Percentiles rank a stretch among this genome's conserved stretches.
These are phyloP conservation scores for Hibiscus syriacus DNA, from an alignment of 345 rosid species.

Conservation along the genomic window DNA sequence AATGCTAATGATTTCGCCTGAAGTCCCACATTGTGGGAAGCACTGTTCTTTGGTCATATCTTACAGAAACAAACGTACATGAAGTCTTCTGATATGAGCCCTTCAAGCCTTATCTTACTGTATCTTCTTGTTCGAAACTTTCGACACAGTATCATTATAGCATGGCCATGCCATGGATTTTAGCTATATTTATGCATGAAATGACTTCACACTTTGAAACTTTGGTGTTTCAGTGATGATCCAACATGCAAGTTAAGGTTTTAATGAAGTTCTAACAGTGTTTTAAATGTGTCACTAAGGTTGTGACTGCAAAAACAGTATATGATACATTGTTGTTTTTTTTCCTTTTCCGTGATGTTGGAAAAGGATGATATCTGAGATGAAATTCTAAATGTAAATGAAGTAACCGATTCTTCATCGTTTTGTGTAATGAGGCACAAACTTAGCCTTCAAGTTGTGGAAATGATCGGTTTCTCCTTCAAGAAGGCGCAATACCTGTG, in stretches of 20 bases:
- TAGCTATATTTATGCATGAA: background rate
- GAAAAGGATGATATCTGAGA: background rate
- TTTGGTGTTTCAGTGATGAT: background rate
- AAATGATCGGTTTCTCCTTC: slow-evolving; percentile 36
- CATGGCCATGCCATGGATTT: background rate
- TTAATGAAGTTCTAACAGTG: background rate
- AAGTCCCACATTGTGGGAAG: slow-evolving; percentile 1
- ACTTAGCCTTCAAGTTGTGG: slow-evolving; percentile 16
- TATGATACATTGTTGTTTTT: background rate
- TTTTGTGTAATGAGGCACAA: slow-evolving; percentile 12
- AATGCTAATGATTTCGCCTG: background rate
- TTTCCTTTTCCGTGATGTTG: background rate
- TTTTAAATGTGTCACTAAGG: background rate
- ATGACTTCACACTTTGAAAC: background rate
- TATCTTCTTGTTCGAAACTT: background rate
- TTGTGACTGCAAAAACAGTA: background rate
- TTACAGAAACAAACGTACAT: background rate
- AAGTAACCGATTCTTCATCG: background rate
- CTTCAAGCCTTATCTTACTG: background rate
- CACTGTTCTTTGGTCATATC: slow-evolving; percentile 3
- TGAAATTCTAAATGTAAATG: slow-evolving; percentile 1
- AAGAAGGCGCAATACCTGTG: slow-evolving; percentile 47
- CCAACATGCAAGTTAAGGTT: background rate
- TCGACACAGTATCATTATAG: background rate
- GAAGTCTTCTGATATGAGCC: background rate